These are phyloP conservation scores for Scutellaria barbata DNA, from an alignment of 257 asterid genomes.

Conservation along the genomic window DNA sequence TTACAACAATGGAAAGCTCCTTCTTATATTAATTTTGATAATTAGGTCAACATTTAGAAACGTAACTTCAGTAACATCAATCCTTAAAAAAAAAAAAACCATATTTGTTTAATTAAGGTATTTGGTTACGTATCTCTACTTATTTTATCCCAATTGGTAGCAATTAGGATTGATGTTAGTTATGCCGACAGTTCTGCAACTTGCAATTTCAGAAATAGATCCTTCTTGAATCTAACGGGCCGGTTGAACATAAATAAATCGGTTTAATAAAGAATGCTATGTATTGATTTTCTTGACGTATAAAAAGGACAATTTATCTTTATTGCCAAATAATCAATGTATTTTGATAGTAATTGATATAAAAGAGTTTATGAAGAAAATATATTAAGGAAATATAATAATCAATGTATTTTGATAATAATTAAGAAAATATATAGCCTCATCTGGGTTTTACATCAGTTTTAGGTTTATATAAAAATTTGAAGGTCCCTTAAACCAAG, in stretches of 20 bases:
- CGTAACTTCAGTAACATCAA: conserved; percentile 31
- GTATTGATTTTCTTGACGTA: too few relatives aligned
- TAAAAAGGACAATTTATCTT: too few relatives aligned
- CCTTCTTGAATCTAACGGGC: not conserved
- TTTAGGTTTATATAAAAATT: too few relatives aligned
- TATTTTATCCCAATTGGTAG: not conserved
- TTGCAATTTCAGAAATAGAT: not conserved
- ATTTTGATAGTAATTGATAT: too few relatives aligned
- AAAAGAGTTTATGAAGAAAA: too few relatives aligned
- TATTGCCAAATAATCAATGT: too few relatives aligned
- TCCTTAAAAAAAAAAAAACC: not conserved
- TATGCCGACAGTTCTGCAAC: conserved; percentile 24
- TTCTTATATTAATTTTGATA: not conserved
- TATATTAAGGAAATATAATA: too few relatives aligned
- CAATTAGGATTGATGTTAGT: conserved; percentile 6
- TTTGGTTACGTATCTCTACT: not conserved
- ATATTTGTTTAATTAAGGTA: not conserved
- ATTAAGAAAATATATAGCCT: too few relatives aligned
- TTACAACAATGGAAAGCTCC: conserved; percentile 12
- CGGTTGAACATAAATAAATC: not conserved
- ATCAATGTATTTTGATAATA: too few relatives aligned
- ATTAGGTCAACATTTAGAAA: conserved; percentile 9
- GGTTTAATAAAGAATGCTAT: too few relatives aligned
- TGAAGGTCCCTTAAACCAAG: too few relatives aligned
- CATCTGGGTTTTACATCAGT: too few relatives aligned